A percentile compares a stretch with the other conserved stretches of the same genome.
These are phyloP conservation scores for Xylaria sp. DNA, from an alignment of 2,329 filamentous ascomycete species.

Conservation along the genomic window DNA sequence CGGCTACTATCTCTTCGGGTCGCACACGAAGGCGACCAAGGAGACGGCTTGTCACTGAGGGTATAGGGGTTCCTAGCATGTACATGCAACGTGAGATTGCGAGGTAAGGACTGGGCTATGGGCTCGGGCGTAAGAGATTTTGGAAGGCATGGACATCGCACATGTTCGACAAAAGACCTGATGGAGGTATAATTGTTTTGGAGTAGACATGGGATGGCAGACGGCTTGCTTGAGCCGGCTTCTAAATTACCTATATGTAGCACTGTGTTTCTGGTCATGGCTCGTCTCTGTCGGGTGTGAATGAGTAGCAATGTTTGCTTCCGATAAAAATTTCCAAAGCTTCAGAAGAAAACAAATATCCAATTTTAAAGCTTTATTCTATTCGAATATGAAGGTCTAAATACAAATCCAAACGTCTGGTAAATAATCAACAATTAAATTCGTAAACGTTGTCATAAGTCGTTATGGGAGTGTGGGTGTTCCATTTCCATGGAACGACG, in stretches of 20 bases:
- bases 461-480: too few species aligned
- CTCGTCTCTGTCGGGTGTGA: slow-evolving; percentile 16
- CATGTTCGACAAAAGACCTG: neutral
- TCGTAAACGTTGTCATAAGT: too few species aligned
- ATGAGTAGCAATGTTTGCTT: too few species aligned
- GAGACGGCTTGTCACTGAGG: slow-evolving; percentile 86
- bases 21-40: slow-evolving; percentile 71
- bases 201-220: slow-evolving; percentile 4
- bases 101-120: neutral
- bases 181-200: neutral
- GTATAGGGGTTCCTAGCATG: neutral
- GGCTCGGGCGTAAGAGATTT: neutral
- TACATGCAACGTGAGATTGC: neutral
- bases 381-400: too few species aligned
- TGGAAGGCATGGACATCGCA: neutral
- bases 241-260: slow-evolving; percentile 24
- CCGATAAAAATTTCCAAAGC: too few species aligned
- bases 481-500: too few species aligned
- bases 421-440: too few species aligned
- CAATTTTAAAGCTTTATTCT: too few species aligned
- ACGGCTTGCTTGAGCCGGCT: slow-evolving; percentile 25
- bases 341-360: too few species aligned
- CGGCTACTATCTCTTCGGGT: slow-evolving; percentile 83
- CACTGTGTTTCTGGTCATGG: neutral
- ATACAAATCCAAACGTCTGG: too few species aligned